A percentile compares a stretch with the other conserved stretches of the same genome.
Conservation (phyloP, 2,329 filamentous ascomycete genomes). For the Penicillium crustosum region DNA sequence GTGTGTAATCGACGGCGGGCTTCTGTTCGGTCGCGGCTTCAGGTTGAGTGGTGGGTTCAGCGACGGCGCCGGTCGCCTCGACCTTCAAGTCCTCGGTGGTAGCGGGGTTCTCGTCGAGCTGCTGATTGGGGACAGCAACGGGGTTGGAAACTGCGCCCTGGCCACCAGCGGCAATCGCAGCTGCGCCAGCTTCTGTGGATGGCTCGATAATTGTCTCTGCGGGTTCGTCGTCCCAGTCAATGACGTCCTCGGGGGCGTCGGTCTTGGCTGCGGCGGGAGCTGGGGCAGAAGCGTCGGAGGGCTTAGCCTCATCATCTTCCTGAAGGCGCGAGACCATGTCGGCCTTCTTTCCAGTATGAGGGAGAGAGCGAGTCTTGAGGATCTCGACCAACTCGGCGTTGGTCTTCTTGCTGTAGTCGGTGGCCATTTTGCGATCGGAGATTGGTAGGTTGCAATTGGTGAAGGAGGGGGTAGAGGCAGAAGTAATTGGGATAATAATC, state of each 20-base stretch:
- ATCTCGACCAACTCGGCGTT: slow-evolving; percentile 52
- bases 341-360: slow-evolving; percentile 52
- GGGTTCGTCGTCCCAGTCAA: slow-evolving; percentile 47
- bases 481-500: no score
- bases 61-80: slow-evolving; percentile 26
- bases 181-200: slow-evolving; percentile 33
- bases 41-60: slow-evolving; percentile 20
- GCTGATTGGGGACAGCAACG: slow-evolving; percentile 42
- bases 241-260: slow-evolving; percentile 43
- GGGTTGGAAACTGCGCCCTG: slow-evolving; percentile 41
- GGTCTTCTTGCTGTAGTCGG: slow-evolving; percentile 52
- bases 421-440: slow-evolving; percentile 34
- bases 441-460: background rate
- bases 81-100: slow-evolving; percentile 41
- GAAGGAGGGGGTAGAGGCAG: background rate
- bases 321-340: slow-evolving; percentile 50
- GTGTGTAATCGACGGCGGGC: slow-evolving; percentile 41
- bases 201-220: slow-evolving; percentile 30
- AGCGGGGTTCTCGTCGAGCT: slow-evolving; percentile 39
- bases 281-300: slow-evolving; percentile 23
- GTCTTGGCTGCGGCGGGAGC: slow-evolving; percentile 28
- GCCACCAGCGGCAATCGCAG: slow-evolving; percentile 40
- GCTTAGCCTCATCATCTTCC: slow-evolving; percentile 41
- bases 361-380: slow-evolving; percentile 49
- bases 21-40: slow-evolving; percentile 31